phyloP scores from a whole-genome alignment of 2,329 filamentous ascomycete genomes.

The Diaporthe ilicicola region DNA sequence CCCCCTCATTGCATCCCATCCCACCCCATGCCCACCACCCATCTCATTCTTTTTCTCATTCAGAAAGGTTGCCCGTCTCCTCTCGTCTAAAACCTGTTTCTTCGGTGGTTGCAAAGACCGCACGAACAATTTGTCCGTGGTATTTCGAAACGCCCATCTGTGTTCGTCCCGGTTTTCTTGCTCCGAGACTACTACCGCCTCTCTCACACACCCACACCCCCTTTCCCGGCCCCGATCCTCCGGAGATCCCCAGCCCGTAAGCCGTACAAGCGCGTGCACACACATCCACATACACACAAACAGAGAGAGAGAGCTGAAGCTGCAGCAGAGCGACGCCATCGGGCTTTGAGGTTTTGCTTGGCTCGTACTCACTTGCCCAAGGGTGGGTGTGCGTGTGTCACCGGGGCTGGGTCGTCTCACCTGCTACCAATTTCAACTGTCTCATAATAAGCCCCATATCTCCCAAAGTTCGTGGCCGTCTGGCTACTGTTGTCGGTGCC shows the following conservation, averaged over 20 bases:
- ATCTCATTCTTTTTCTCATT: neutral
- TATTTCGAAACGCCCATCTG: neutral
- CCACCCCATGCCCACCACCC: neutral
- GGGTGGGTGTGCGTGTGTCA: neutral
- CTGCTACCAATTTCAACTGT: constrained; percentile 9
- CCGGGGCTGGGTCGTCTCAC: neutral
- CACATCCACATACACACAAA: neutral
- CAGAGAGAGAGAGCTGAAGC: neutral
- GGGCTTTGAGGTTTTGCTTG: constrained; percentile 14
- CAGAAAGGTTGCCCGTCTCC: neutral
- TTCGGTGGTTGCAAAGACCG: neutral
- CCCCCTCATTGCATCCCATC: neutral
- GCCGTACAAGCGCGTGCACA: neutral
- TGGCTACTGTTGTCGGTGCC: neutral
- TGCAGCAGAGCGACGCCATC: neutral
- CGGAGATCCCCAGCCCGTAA: constrained; percentile 31
- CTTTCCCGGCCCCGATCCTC: constrained; percentile 14
- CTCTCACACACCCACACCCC: neutral
- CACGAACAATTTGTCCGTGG: constrained; percentile 1
- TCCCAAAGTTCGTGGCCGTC: neutral
- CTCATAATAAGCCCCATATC: constrained; percentile 18
- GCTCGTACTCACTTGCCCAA: constrained; percentile 6
- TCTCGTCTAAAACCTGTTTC: constrained; percentile 3
- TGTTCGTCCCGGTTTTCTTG: neutral
- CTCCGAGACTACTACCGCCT: neutral